Base-by-base conservation (phyloP, 2,329 filamentous ascomycete genomes). In the Endocalyx cinctus region DNA sequence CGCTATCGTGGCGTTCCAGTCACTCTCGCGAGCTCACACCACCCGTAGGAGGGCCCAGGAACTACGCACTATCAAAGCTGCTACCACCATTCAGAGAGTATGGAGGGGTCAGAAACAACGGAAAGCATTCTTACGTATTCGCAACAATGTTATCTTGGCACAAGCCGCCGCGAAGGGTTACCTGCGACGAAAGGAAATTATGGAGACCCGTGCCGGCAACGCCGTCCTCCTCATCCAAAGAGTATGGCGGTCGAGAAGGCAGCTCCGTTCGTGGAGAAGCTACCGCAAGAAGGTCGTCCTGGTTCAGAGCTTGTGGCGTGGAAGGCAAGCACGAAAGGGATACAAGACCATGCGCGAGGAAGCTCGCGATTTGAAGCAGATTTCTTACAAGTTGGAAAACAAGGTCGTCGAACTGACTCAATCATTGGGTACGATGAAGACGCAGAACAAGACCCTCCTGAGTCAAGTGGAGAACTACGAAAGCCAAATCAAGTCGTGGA, bases 351-450 rank as follows among this genome's bases (percentile, higher is more conserved):
- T 94, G 41, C 87, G 92, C 48, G 89, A 96, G 63, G 92, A 98
- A 64, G 92, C 92, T 46, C 85, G 92, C 56, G 94, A 98, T 69
- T 77, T 98, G 60, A 97, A 97, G 73, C 90, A 97, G 64, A 98
- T 98, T 50, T 97, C 92, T 3, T 98, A 98, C 73, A 97, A 95
- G 71, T 71, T 98, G 51, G 92, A 98, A 63, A 97, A 98, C 75
- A 98, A 98, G 79, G 92, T 98, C 43, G 87, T 98, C 43, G 92
- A 98, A 67, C 76, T 98, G 54, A 98, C 92, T 2, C 92, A 98
- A 62, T 87, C 84, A 31, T 66, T 98, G 50, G 89, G 92, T 46
- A 82, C 87, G 8, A 84, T 95, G 74, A 95, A 94, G 69, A 78
- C 82, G 43, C 87, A 95, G 66, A 98, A 98, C 76, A 96, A 94